These are phyloP conservation scores for Coleophoma eucalyptorum DNA, from an alignment of 2,329 filamentous ascomycete species.

Conservation along the genomic window DNA sequence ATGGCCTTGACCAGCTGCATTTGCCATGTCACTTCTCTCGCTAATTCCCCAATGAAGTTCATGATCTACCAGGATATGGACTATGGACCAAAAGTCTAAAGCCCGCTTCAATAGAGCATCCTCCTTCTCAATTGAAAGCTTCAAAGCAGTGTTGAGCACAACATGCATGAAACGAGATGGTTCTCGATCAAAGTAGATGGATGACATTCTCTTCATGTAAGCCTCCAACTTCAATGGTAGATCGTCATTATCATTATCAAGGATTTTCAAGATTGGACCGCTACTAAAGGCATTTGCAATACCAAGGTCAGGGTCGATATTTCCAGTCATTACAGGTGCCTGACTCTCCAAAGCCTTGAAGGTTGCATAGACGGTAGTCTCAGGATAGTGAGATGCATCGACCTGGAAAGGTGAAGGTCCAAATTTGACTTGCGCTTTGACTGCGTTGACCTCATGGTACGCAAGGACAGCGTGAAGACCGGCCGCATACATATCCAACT, in stretches of 20 bases:
- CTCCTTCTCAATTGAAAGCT: constrained; percentile 40
- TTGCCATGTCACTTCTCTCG: constrained; percentile 10
- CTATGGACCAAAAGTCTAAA: constrained; percentile 60
- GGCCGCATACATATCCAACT: constrained; percentile 60
- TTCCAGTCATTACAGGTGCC: constrained; percentile 21
- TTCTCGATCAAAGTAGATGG: constrained; percentile 55
- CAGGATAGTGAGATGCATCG: constrained; percentile 56
- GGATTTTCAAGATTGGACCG: constrained; percentile 40
- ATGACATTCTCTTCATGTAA: constrained; percentile 56
- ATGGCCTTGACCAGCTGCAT: constrained; percentile 13
- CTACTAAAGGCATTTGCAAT: constrained; percentile 23
- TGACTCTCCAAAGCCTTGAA: constrained; percentile 24
- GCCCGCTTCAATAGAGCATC: constrained; percentile 54
- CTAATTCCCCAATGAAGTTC: constrained; percentile 54
- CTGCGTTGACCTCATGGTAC: constrained; percentile 52
- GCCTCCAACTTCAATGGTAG: constrained; percentile 53
- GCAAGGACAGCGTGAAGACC: constrained; percentile 60
- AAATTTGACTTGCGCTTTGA: constrained; percentile 47
- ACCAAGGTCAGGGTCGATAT: constrained; percentile 28
- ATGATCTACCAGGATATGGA: constrained; percentile 58
- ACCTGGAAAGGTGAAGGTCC: constrained; percentile 40
- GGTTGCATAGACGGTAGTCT: constrained; percentile 29
- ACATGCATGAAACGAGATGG: constrained; percentile 56
- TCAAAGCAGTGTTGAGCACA: constrained; percentile 47
- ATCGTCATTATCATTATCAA: constrained; percentile 59